Evolutionary conservation across 2,329 filamentous ascomycete genomes (phyloP), one percentile per base, ranked within the genome.

Genomic region (Beauveria brongniartii): DNA sequence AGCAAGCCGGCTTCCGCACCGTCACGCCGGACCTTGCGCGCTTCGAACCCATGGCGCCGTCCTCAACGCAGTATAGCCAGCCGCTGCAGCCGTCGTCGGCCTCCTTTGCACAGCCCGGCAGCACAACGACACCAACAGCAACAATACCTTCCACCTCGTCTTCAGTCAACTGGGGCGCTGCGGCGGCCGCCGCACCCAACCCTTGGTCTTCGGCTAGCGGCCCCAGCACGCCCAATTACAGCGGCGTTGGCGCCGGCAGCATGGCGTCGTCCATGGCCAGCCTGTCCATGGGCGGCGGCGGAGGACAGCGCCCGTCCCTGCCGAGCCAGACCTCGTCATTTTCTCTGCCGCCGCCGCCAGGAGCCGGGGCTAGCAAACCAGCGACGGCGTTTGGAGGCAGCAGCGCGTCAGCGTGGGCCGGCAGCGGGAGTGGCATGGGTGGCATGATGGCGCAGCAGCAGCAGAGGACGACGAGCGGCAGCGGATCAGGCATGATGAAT

Each of bases 41-140:
- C 18, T 84, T 87, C 64, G 77, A 80, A 53, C 68, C 81, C 20
- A 75, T 88, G 63, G 78, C 80, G 1, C 85, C 85, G 0, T 80
- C 81, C 3, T 75, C 80, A 16, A 87, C 85, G 1, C 85, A 88
- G 69, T 87, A 80, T 68, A 86, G 84, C 2, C 79, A 86, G 63
- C 84, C 85, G 0, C 70, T 86, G 34, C 82, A 82, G 59, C 80
- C 82, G 1, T 71, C 71, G 22, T 68, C 66, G 40, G 40, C 52
- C 65, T 62, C 28, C 63, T 64, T 65, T 69, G 63, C 67, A 66
- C 50, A 70, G 48, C 62, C 73, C 55, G 64, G 69, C 50, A 65
- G 55, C 46, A 53, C 63, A 24, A 48, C 62, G 26, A 51, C 62
- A 14, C 14, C 34, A 37, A 37, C 34, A 37, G 14, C 34, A 37